These are phyloP conservation scores for Macrocybe gigantea DNA, from an alignment of 768 basidiomycete species.

Conservation along the genomic window DNA sequence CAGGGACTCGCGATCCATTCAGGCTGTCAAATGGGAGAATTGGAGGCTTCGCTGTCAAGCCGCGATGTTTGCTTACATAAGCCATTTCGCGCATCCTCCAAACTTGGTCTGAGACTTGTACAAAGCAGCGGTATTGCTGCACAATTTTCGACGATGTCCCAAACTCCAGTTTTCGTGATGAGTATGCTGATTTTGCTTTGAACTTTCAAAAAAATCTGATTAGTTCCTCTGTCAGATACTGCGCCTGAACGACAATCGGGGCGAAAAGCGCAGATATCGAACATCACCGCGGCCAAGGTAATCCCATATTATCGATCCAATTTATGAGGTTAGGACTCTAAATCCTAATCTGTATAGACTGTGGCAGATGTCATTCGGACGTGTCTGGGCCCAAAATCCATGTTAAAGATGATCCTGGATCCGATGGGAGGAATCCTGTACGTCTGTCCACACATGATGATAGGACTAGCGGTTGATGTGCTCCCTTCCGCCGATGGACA, in stretches of 20 bases:
- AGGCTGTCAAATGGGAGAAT: no score
- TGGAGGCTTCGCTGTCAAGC: no score
- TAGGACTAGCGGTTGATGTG: no score
- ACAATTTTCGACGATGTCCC: conserved; percentile 2
- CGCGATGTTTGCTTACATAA: no score
- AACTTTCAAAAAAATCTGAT: neutral
- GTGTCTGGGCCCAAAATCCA: conserved; percentile 94
- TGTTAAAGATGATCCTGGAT: conserved; percentile 99
- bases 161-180: conserved; percentile 9
- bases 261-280: conserved; percentile 92
- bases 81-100: no score
- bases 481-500: conserved; percentile 19
- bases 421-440: conserved; percentile 99
- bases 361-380: conserved; percentile 98
- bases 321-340: conserved; percentile 1
- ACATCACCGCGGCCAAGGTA: conserved; percentile 96
- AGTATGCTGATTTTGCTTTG: neutral
- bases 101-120: no score
- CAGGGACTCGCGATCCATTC: no score
- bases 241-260: conserved; percentile 93
- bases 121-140: no score
- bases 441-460: conserved; percentile 18
- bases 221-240: conserved; percentile 52
- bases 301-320: neutral
- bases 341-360: conserved; percentile 44